Base-by-base conservation (phyloP, 306 rosid genomes). In the Heteromeles arbutifolia region DNA sequence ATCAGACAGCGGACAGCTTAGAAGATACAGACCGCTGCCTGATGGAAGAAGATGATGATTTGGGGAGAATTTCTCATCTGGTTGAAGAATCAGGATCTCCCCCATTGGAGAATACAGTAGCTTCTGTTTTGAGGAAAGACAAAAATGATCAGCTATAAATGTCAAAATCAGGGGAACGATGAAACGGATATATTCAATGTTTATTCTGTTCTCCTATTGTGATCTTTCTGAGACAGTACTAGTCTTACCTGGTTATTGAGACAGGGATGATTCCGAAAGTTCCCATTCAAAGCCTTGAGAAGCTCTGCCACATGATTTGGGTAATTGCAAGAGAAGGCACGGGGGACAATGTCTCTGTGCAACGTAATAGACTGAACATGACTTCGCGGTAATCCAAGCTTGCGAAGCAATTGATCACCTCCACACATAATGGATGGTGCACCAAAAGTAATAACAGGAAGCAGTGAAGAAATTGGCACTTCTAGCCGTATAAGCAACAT, bases 311-410 rank as follows among this genome's bases (percentile, higher is more conserved):
- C 90, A 28, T 89, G 99, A 61, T 84, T 82, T 17, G 99, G 99
- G 73, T 92, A 95, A 73, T 90, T 86, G 91, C 97, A 95, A 48
- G 99, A 92, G 82, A 95, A 95, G 13, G 97, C 99, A 68, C 99
- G 88, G 0, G 99, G 97, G 6, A 95, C 97, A 8, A 95, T 95
- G 86, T 95, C 99, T 80, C 98, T 82, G 85, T 95, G 98, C 96
- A 95, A 85, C 66, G 72, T 85, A 62, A 95, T 86, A 34, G 97
- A 84, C 79, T 95, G 93, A 68, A 95, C 87, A 81, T 95, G 98
- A 70, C 75, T 89, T 37, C 45, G 88, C 0, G 97, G 97, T 70
- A 95, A 80, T 54, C 96, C 96, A 24, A 95, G 87, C 78, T 87
- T 88, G 70, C 74, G 86, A 74, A 95, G 93, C 68, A 95, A 83